Evolutionary conservation across 1,284 basidiomycete species (phyloP).

Genomic region (Clitocybe nebularis): DNA sequence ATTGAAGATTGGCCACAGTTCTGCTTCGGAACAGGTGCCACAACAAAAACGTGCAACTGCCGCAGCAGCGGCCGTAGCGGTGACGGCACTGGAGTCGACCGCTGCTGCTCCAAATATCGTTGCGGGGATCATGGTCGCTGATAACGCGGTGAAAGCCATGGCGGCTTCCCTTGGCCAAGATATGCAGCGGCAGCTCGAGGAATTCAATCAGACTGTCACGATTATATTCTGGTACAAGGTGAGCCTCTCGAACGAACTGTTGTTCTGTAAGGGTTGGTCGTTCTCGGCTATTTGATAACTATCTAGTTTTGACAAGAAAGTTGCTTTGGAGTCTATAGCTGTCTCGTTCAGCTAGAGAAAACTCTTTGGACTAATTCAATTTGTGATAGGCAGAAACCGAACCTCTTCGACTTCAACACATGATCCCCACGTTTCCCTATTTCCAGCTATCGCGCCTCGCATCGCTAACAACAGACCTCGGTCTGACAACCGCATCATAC

Average conservation of each 20-base stretch:
- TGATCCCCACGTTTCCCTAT: slow-evolving; percentile 58
- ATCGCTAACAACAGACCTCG: slow-evolving; percentile 46
- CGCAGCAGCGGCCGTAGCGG: neutral
- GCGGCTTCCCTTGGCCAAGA: slow-evolving; percentile 19
- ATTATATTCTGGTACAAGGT: slow-evolving; percentile 69
- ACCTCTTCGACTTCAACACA: slow-evolving; percentile 57
- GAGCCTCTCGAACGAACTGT: too few species aligned
- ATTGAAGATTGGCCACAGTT: slow-evolving; percentile 10
- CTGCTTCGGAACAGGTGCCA: neutral
- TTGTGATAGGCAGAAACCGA: slow-evolving; percentile 53
- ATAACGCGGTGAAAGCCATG: slow-evolving; percentile 4
- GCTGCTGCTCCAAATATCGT: too few species aligned
- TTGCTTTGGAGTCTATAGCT: too few species aligned
- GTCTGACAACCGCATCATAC: slow-evolving; percentile 45
- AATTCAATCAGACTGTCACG: slow-evolving; percentile 47
- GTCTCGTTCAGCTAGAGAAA: too few species aligned
- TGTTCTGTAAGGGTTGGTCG: too few species aligned
- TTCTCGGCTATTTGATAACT: too few species aligned
- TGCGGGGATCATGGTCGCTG: too few species aligned
- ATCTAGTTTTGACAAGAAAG: neutral
- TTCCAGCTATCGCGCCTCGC: slow-evolving; percentile 35
- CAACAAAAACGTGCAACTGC: neutral
- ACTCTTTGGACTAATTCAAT: too few species aligned
- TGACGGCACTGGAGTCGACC: neutral
- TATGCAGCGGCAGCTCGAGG: slow-evolving; percentile 36